These are phyloP conservation scores for Epichloe elymi DNA, from an alignment of 2,329 filamentous ascomycete genomes.

Conservation along the genomic window DNA sequence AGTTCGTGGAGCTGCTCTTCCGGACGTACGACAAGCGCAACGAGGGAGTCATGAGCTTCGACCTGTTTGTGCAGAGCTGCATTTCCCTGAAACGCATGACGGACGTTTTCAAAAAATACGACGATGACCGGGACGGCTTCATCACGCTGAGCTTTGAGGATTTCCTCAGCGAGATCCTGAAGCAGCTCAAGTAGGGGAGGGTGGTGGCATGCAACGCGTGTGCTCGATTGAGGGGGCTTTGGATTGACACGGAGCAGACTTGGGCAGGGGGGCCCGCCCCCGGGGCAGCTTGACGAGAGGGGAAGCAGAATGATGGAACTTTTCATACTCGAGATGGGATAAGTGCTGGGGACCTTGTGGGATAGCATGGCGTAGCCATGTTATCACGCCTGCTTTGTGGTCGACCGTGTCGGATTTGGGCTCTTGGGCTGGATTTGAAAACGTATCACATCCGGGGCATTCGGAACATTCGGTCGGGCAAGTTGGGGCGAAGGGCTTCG, in stretches of 20 bases:
- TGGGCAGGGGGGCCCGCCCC: background rate
- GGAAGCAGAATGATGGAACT: background rate
- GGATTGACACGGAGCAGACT: background rate
- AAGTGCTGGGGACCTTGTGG: too few species aligned
- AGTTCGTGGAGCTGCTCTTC: constrained; percentile 78
- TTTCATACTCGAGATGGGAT: too few species aligned
- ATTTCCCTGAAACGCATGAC: constrained; percentile 98
- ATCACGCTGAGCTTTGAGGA: constrained; percentile 75
- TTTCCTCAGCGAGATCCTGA: constrained; percentile 57
- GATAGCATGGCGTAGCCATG: too few species aligned
- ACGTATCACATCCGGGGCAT: too few species aligned
- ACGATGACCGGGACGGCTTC: constrained; percentile 91
- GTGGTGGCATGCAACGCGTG: too few species aligned
- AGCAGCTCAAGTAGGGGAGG: constrained; percentile 38
- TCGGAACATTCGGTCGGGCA: too few species aligned
- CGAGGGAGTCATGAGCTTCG: constrained; percentile 70
- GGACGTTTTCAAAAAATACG: constrained; percentile 97
- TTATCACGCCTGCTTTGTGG: too few species aligned
- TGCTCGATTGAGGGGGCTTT: too few species aligned
- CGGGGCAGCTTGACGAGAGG: background rate
- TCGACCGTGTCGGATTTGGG: too few species aligned
- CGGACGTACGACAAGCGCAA: constrained; percentile 71
- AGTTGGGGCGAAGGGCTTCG: too few species aligned
- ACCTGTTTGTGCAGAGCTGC: constrained; percentile 94
- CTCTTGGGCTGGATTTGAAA: too few species aligned